phyloP scores from a whole-genome alignment of 257 asterid species.

The Solanum tarapatanum region DNA sequence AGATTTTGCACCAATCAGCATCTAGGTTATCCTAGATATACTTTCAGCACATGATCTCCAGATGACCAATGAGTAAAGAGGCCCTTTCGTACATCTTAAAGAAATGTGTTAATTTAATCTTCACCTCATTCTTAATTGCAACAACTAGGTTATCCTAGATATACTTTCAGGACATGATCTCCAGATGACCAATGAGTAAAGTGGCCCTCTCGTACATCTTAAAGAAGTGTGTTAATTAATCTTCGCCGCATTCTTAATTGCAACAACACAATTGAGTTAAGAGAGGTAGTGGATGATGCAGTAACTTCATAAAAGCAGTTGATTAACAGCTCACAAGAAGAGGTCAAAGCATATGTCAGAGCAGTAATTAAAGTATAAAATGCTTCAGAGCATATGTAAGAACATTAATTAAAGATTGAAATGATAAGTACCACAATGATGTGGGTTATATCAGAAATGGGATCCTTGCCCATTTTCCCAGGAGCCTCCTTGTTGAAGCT shows the following conservation, averaged over 20 bases:
- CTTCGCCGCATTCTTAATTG: not conserved
- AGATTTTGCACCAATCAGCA: not conserved
- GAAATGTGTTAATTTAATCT: not conserved
- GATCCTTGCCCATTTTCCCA: conserved; percentile 15
- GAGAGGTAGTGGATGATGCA: not conserved
- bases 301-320: not conserved
- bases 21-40: not conserved
- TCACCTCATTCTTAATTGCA: not conserved
- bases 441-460: conserved; percentile 61
- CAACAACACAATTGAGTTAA: not conserved
- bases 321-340: not conserved
- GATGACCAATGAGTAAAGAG: not conserved
- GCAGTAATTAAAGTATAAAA: conserved; percentile 7
- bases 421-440: conserved; percentile 70
- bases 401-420: conserved; percentile 7
- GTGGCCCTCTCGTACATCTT: not conserved
- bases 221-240: not conserved
- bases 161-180: not conserved
- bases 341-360: not conserved
- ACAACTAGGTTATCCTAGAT: not conserved
- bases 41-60: not conserved
- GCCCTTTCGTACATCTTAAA: not conserved
- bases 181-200: not conserved
- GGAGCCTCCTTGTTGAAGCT: conserved; percentile 19
- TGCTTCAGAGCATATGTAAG: not conserved